Percentiles rank a stretch among this genome's conserved stretches.
Conservation (phyloP, 495 filamentous ascomycete species). For the Clohesyomyces aquaticus region DNA sequence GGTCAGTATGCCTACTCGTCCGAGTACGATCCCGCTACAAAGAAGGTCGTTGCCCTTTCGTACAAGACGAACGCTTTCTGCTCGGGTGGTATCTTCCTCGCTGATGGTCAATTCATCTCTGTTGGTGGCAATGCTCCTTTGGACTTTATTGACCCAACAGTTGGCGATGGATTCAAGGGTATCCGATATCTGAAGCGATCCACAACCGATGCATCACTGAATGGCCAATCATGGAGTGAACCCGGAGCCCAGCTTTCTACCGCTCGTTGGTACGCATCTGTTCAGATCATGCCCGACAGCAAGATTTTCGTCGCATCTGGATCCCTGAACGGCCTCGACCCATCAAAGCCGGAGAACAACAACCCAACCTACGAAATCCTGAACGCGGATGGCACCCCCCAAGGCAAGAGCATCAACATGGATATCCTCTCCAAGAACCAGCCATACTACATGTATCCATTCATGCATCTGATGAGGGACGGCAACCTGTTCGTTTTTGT, state of each 20-base stretch:
- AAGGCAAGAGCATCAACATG: slow-evolving; percentile 54
- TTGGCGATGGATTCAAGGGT: slow-evolving; percentile 61
- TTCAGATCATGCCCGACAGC: slow-evolving; percentile 61
- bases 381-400: slow-evolving; percentile 49
- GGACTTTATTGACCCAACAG: slow-evolving; percentile 59
- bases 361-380: slow-evolving; percentile 68
- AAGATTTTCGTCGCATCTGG: slow-evolving; percentile 65
- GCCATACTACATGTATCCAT: slow-evolving; percentile 71
- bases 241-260: slow-evolving; percentile 59
- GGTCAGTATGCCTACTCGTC: slow-evolving; percentile 63
- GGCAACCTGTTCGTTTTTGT: slow-evolving; percentile 62
- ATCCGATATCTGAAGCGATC: slow-evolving; percentile 60
- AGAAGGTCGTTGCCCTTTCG: slow-evolving; percentile 53
- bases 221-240: slow-evolving; percentile 60
- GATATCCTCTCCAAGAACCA: slow-evolving; percentile 60
- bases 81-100: slow-evolving; percentile 62
- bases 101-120: slow-evolving; percentile 58
- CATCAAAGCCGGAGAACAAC: slow-evolving; percentile 59
- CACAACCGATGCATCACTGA: slow-evolving; percentile 50
- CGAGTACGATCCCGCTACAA: slow-evolving; percentile 61
- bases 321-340: slow-evolving; percentile 63
- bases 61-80: slow-evolving; percentile 68
- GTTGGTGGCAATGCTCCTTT: slow-evolving; percentile 64
- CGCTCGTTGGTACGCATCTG: slow-evolving; percentile 64
- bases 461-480: slow-evolving; percentile 61